phyloP scores from a whole-genome alignment of 768 basidiomycete species.

The Suillus fuscotomentosus region DNA sequence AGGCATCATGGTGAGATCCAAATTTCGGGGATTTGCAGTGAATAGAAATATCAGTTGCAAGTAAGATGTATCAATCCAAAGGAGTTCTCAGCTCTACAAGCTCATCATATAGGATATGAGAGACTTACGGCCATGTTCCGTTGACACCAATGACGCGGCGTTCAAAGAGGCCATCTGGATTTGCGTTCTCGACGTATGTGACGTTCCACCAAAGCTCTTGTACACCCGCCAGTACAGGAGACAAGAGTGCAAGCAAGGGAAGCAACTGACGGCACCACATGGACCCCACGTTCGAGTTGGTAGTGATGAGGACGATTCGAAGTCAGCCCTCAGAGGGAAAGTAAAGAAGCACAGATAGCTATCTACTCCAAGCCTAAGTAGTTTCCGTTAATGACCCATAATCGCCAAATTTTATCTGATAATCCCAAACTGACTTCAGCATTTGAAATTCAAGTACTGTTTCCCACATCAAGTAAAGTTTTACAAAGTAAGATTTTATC shows the following conservation, averaged over 20 bases:
- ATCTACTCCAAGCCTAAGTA: background rate
- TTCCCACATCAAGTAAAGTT: no score
- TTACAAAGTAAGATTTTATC: background rate
- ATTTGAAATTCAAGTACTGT: no score
- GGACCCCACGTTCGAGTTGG: background rate
- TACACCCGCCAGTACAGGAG: conserved; percentile 57
- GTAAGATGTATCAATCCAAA: background rate
- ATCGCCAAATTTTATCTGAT: conserved; percentile 15
- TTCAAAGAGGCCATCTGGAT: conserved; percentile 79
- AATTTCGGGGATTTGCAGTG: background rate
- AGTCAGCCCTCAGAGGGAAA: background rate
- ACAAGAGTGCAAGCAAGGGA: conserved; percentile 21
- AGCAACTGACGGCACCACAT: conserved; percentile 7
- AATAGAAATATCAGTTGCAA: background rate
- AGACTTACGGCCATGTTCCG: conserved; percentile 86
- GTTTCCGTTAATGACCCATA: background rate
- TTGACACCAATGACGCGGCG: conserved; percentile 88
- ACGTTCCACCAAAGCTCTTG: conserved; percentile 89
- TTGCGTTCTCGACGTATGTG: conserved; percentile 75
- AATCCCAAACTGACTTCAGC: background rate
- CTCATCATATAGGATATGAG: background rate
- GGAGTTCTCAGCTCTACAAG: background rate
- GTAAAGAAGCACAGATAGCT: background rate
- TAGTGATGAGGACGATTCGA: background rate
- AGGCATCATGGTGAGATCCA: no score